Evolutionary conservation across 768 basidiomycete species (phyloP), one percentile per base, ranked within the genome.

Genomic region (Pilatotrama ljubarskyi): DNA sequence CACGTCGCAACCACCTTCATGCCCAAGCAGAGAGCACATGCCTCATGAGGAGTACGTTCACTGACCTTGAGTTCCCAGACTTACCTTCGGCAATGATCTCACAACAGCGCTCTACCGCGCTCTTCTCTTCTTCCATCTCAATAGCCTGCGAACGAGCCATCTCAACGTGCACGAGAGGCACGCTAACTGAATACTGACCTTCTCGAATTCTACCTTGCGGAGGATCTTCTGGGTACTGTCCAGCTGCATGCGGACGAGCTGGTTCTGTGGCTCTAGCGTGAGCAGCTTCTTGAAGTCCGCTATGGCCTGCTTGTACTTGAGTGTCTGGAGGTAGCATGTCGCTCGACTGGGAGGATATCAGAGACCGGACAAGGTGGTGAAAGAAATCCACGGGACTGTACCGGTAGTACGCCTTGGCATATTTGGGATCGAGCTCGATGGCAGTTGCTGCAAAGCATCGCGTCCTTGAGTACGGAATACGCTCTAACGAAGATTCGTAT

Each of bases 351-450:
- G 15, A 22, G 29, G 44, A 48, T 13, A 25, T 58, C 24, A 36
- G 58, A 15, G 59, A 51, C 10, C 14, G 7, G 26, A 11, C 24
- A 26, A 52, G 22, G 17, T 36, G 18, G 6, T 11, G 13, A 15
- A 10, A 20, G 14, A 20, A 18, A 22, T 6, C 40, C 37, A 20
- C 20, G 49, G 46, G 35, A 37, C 49, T 80, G 47, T 62, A 90
- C 90, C 90, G 82, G 74, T 90, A 93, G 71, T 87, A 93, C 0
- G 91, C 91, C 70, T 99, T 99, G 54, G 86, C 88, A 71, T 96
- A 97, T 66, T 84, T 88, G 1, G 91, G 84, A 75, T 98, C 93
- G 55, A 98, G 75, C 62, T 87, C 78, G 59, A 98, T 91, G 13
- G 96, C 96, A 66, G 87, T 87, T 58, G 83, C 92, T 94, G 48